phyloP scores from a whole-genome alignment of 2,329 filamentous ascomycete genomes.

The Dendrostoma leiphaemia region DNA sequence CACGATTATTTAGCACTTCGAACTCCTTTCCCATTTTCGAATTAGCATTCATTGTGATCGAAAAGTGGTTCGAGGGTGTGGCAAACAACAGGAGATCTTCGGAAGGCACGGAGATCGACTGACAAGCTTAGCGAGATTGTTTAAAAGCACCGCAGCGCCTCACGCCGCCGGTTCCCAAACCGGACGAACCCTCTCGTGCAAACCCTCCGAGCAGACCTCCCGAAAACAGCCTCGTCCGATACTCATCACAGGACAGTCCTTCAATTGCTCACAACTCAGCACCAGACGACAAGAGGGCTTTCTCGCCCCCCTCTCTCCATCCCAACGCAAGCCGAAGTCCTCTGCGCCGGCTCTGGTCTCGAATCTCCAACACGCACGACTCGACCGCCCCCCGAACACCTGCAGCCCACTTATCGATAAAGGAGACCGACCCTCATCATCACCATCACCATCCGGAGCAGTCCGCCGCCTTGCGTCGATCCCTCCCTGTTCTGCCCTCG shows the following conservation, averaged over 20 bases:
- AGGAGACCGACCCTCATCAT: not conserved
- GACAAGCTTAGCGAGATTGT: slow-evolving; percentile 17
- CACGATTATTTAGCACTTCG: not conserved
- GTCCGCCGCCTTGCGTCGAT: not conserved
- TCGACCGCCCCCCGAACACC: not conserved
- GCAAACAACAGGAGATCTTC: slow-evolving; percentile 19
- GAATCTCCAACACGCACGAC: not conserved
- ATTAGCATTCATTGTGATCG: not conserved
- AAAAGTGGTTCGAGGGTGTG: slow-evolving; percentile 20
- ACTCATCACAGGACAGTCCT: not conserved
- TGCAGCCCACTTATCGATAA: slow-evolving; percentile 17
- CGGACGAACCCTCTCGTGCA: not conserved
- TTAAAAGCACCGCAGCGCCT: slow-evolving; percentile 1
- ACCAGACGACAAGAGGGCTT: not conserved
- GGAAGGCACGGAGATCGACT: slow-evolving; percentile 16
- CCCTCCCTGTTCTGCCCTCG: not conserved
- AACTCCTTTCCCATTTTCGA: not conserved
- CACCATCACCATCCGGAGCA: not conserved
- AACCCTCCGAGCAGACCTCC: not conserved
- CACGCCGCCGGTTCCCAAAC: slow-evolving; percentile 7
- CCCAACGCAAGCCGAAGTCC: too few species aligned
- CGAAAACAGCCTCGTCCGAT: not conserved
- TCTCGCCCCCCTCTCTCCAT: not conserved
- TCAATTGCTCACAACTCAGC: not conserved
- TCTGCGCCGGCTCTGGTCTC: too few species aligned